phyloP scores from a whole-genome alignment of 2,329 filamentous ascomycete genomes.

The Ceratocystiopsis sp. region DNA sequence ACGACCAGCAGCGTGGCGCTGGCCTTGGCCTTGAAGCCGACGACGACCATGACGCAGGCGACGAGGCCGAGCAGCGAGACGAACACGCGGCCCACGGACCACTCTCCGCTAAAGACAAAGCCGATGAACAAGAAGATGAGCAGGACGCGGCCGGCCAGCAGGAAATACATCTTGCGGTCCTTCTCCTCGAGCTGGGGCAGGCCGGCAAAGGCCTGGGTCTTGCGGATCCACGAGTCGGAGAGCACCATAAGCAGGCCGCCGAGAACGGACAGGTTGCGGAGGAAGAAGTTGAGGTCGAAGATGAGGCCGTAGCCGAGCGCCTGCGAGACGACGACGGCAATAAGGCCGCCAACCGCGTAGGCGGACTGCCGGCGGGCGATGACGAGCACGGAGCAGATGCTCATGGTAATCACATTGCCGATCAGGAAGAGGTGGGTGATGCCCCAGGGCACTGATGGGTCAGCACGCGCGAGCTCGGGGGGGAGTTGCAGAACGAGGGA shows the following conservation, averaged over 20 bases:
- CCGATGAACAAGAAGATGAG: slow-evolving; percentile 96
- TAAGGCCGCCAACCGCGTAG: slow-evolving; percentile 78
- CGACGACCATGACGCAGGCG: slow-evolving; percentile 95
- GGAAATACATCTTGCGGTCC: slow-evolving; percentile 99
- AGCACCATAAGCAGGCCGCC: slow-evolving; percentile 95
- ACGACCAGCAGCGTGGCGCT: slow-evolving; percentile 90
- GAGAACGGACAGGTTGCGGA: slow-evolving; percentile 94
- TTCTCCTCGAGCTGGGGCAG: slow-evolving; percentile 93
- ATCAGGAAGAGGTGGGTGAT: slow-evolving; percentile 88
- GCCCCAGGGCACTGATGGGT: slow-evolving; percentile 56
- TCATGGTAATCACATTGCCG: slow-evolving; percentile 79
- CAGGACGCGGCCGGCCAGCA: slow-evolving; percentile 86
- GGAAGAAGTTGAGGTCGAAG: slow-evolving; percentile 99
- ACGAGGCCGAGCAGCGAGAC: slow-evolving; percentile 75
- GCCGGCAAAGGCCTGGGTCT: slow-evolving; percentile 90
- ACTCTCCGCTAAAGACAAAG: slow-evolving; percentile 88
- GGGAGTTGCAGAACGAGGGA: background rate
- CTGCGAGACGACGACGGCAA: slow-evolving; percentile 81
- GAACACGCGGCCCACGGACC: slow-evolving; percentile 73
- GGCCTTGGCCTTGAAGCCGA: slow-evolving; percentile 99
- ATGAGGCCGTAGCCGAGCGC: slow-evolving; percentile 94
- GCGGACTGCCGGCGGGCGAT: slow-evolving; percentile 87
- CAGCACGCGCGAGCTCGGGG: slow-evolving; percentile 1
- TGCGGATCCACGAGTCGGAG: slow-evolving; percentile 94
- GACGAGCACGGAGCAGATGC: slow-evolving; percentile 63